A percentile compares a stretch with the other conserved stretches of the same genome.
phyloP scores from a whole-genome alignment of 768 basidiomycete species.

The Tubosaeta sp. region DNA sequence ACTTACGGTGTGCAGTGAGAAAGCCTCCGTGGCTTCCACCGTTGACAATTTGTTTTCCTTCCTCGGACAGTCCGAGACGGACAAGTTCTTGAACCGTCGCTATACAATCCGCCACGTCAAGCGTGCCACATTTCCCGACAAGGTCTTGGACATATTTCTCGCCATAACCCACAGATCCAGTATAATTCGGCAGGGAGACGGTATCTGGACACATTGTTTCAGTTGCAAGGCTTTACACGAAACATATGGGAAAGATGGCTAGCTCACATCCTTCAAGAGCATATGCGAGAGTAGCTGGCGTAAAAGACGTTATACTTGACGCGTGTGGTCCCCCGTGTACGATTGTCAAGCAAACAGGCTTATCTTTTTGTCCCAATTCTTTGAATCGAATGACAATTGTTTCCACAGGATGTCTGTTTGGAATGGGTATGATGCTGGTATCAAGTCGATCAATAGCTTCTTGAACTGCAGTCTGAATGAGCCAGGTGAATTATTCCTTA shows the following conservation, averaged over 20 bases:
- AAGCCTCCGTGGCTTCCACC: constrained; percentile 77
- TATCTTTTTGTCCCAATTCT: constrained; percentile 10
- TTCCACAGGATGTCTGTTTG: constrained; percentile 47
- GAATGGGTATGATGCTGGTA: constrained; percentile 46
- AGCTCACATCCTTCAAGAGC: constrained; percentile 60
- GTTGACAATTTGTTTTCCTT: constrained; percentile 50
- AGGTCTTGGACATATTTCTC: constrained; percentile 53
- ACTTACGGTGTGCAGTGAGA: constrained; percentile 53
- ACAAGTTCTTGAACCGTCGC: constrained; percentile 50
- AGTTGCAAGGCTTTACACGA: not conserved
- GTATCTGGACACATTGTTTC: constrained; percentile 39
- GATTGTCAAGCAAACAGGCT: constrained; percentile 45
- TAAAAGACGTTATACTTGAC: constrained; percentile 45
- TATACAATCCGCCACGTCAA: constrained; percentile 66
- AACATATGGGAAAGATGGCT: not conserved
- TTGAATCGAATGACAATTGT: constrained; percentile 47
- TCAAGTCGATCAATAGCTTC: constrained; percentile 39
- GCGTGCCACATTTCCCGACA: constrained; percentile 54
- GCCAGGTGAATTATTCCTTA: not conserved
- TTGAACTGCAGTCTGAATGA: constrained; percentile 32
- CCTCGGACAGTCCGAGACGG: constrained; percentile 43
- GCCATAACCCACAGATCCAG: constrained; percentile 63
- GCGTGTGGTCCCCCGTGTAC: constrained; percentile 67
- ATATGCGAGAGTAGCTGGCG: constrained; percentile 38
- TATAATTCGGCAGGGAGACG: constrained; percentile 60